phyloP scores from a whole-genome alignment of 108 stramenopile species.

The Ochromonas danica region DNA sequence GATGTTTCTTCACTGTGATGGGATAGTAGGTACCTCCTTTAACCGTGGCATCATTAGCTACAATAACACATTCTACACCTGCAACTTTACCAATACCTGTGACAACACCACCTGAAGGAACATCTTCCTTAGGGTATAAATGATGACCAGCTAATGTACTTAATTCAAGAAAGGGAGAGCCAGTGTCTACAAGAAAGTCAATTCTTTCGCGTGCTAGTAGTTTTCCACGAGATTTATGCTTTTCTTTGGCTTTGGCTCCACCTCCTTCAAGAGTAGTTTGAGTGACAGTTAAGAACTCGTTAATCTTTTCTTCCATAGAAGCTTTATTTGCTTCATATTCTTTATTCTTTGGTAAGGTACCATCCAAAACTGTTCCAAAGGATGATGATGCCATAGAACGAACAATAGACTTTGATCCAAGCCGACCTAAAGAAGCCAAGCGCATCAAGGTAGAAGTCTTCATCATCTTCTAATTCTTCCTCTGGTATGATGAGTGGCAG shows the following conservation, averaged over 20 bases:
- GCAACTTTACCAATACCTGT: slow-evolving; percentile 89
- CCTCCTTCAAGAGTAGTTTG: slow-evolving; percentile 45
- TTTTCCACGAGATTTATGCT: slow-evolving; percentile 78
- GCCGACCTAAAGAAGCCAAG: too few species aligned
- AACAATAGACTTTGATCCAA: too few species aligned
- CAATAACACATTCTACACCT: slow-evolving; percentile 83
- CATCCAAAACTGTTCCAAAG: slow-evolving; percentile 12
- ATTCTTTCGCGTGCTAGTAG: slow-evolving; percentile 89
- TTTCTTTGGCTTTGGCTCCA: slow-evolving; percentile 63
- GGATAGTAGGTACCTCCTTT: slow-evolving; percentile 98
- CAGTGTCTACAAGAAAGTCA: slow-evolving; percentile 78
- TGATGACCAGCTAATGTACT: slow-evolving; percentile 78
- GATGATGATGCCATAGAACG: too few species aligned
- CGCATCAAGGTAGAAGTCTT: too few species aligned
- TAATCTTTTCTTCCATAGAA: slow-evolving; percentile 38
- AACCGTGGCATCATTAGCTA: slow-evolving; percentile 98
- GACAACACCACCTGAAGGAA: slow-evolving; percentile 88
- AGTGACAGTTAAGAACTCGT: not conserved
- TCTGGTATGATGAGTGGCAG: too few species aligned
- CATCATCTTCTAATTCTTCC: too few species aligned
- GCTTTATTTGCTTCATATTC: slow-evolving; percentile 27
- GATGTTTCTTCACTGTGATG: slow-evolving; percentile 97
- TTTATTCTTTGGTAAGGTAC: not conserved
- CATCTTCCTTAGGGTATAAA: slow-evolving; percentile 40
- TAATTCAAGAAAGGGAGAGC: slow-evolving; percentile 89